Evolutionary conservation across 768 basidiomycete genomes (phyloP).

Genomic region (Phaeotremella fagi): DNA sequence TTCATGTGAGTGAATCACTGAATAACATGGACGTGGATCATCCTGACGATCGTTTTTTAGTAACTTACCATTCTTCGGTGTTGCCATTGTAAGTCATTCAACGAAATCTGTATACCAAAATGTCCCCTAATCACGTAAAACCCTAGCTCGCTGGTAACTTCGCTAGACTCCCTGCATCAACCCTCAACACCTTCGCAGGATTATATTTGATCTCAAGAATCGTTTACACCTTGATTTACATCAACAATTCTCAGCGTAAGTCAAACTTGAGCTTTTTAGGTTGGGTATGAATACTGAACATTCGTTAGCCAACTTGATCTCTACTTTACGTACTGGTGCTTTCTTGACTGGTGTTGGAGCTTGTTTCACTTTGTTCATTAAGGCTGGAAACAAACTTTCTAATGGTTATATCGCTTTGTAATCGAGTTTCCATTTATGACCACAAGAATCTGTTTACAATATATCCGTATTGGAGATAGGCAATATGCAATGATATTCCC

Average conservation of each 20-base stretch:
- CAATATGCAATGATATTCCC: too few relatives aligned
- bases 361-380: conserved; percentile 34
- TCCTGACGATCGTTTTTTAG: too few relatives aligned
- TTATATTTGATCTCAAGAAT: conserved; percentile 28
- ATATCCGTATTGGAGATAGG: too few relatives aligned
- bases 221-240: conserved; percentile 33
- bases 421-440: too few relatives aligned
- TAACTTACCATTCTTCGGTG: conserved; percentile 27
- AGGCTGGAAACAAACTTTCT: conserved; percentile 30
- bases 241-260: conserved; percentile 31
- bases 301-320: too few relatives aligned
- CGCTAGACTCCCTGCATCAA: conserved; percentile 22
- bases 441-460: too few relatives aligned
- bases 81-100: too few relatives aligned
- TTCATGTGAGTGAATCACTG: conserved; percentile 12
- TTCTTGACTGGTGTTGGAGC: conserved; percentile 26
- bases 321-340: conserved; percentile 15
- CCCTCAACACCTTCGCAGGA: conserved; percentile 29
- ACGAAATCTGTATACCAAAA: too few relatives aligned
- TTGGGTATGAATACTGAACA: too few relatives aligned
- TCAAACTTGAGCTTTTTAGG: background rate
- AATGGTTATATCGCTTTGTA: background rate
- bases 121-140: background rate
- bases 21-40: too few relatives aligned
- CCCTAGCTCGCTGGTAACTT: conserved; percentile 33